These are phyloP conservation scores for Magnolia changhungtana DNA, from an alignment of 164 flowering plant species.

Conservation along the genomic window DNA sequence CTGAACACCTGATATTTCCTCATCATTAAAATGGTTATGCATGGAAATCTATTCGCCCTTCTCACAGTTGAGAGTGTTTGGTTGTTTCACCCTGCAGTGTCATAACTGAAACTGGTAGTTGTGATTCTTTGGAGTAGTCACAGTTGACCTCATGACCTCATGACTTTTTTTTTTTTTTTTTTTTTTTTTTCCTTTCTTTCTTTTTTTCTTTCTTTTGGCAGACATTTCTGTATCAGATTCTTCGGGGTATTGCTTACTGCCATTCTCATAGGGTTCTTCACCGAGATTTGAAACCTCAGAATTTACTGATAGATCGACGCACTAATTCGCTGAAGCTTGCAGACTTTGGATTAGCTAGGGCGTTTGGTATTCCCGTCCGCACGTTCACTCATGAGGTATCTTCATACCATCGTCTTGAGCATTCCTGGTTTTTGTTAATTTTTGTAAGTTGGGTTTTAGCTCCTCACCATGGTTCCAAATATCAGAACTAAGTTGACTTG, in stretches of 20 bases:
- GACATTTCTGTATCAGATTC: constrained; percentile 85
- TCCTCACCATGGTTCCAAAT: no score
- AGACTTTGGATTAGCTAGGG: constrained; percentile 95
- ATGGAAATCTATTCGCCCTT: not conserved
- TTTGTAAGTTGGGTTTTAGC: no score
- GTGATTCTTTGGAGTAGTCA: not conserved
- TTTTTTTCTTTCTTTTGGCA: constrained; percentile 26
- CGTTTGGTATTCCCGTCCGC: constrained; percentile 95
- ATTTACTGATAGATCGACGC: constrained; percentile 85
- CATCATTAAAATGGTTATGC: not conserved
- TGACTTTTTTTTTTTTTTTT: not conserved
- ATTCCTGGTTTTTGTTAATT: no score
- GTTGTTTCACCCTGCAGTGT: no score
- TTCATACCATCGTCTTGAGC: not conserved
- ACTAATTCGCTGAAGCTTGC: constrained; percentile 91
- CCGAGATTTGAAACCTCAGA: constrained; percentile 95
- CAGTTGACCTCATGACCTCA: not conserved
- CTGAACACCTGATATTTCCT: not conserved
- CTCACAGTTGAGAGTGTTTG: not conserved
- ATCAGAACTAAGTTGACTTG: no score
- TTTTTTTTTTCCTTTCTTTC: not conserved
- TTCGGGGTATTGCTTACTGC: constrained; percentile 91
- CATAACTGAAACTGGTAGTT: not conserved
- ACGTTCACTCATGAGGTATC: constrained; percentile 95
- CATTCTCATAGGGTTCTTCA: constrained; percentile 97